These are phyloP conservation scores for Pseudogymnoascus sp. DNA, from an alignment of 2,329 filamentous ascomycete species.

Conservation along the genomic window DNA sequence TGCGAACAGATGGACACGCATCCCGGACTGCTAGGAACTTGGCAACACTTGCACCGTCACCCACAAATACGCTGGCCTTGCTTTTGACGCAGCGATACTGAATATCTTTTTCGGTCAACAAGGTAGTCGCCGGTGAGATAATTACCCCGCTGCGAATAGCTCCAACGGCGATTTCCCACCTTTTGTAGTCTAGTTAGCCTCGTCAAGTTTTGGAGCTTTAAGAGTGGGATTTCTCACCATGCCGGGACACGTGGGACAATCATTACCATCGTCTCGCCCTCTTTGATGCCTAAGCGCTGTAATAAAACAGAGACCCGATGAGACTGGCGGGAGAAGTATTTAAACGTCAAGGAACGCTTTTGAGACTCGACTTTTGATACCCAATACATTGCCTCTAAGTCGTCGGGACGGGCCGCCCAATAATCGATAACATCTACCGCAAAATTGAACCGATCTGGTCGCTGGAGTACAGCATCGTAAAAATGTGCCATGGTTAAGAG, in stretches of 20 bases:
- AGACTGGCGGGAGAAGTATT: slow-evolving; percentile 32
- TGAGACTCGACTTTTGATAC: slow-evolving; percentile 29
- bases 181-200: slow-evolving; percentile 16
- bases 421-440: slow-evolving; percentile 35
- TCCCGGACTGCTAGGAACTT: slow-evolving; percentile 30
- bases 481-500: not conserved
- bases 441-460: slow-evolving; percentile 32
- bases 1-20: slow-evolving; percentile 29
- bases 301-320: slow-evolving; percentile 32
- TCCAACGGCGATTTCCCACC: slow-evolving; percentile 36
- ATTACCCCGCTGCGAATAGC: slow-evolving; percentile 32
- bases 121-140: slow-evolving; percentile 33
- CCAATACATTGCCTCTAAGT: slow-evolving; percentile 33
- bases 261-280: slow-evolving; percentile 32
- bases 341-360: slow-evolving; percentile 28
- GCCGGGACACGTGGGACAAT: slow-evolving; percentile 32
- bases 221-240: slow-evolving; percentile 20
- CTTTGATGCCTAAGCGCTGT: slow-evolving; percentile 26
- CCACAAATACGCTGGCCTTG: slow-evolving; percentile 33
- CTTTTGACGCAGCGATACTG: slow-evolving; percentile 31
- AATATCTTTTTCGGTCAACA: slow-evolving; percentile 35
- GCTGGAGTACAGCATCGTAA: not conserved
- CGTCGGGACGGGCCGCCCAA: slow-evolving; percentile 29
- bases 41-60: slow-evolving; percentile 30
- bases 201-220: not conserved